Percentiles rank a stretch among this genome's conserved stretches.
These are phyloP conservation scores for Tylopilus balloui DNA, from an alignment of 768 basidiomycete genomes.

Conservation along the genomic window DNA sequence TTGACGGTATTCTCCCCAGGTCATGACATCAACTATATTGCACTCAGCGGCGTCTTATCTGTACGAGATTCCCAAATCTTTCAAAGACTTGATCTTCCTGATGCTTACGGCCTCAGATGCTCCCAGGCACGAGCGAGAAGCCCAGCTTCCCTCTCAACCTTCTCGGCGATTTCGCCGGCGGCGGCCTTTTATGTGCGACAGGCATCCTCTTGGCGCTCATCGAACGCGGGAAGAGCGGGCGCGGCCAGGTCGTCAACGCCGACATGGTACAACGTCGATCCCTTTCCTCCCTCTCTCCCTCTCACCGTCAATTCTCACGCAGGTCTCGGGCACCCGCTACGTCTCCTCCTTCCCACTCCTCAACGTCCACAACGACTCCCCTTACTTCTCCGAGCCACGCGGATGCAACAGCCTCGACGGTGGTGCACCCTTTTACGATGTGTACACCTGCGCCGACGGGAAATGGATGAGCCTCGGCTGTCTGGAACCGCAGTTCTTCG, in stretches of 20 bases:
- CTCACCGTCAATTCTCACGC: background rate
- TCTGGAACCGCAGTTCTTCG: conserved; percentile 69
- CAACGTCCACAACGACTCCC: conserved; percentile 32
- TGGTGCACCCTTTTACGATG: conserved; percentile 71
- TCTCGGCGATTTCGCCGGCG: conserved; percentile 80
- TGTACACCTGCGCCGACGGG: conserved; percentile 70
- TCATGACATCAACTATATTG: conserved; percentile 83
- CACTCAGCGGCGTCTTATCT: conserved; percentile 69
- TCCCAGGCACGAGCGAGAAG: conserved; percentile 59
- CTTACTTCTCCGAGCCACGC: conserved; percentile 40
- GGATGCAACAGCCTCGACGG: conserved; percentile 67
- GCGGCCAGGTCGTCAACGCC: conserved; percentile 67
- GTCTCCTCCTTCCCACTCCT: conserved; percentile 69
- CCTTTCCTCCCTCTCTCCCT: background rate
- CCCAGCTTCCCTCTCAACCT: conserved; percentile 73
- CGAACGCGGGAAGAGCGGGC: conserved; percentile 59
- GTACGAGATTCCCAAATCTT: conserved; percentile 34
- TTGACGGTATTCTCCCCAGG: conserved; percentile 37
- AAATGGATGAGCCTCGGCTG: conserved; percentile 75
- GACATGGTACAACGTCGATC: conserved; percentile 57
- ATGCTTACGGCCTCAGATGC: conserved; percentile 41
- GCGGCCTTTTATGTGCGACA: conserved; percentile 65
- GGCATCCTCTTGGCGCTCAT: conserved; percentile 74
- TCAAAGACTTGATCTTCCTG: background rate
- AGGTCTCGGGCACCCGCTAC: conserved; percentile 81